Percentiles rank a stretch among this genome's conserved stretches.
These are phyloP conservation scores for Trichophyton mentagrophytes DNA, from an alignment of 2,329 filamentous ascomycete genomes.

Conservation along the genomic window DNA sequence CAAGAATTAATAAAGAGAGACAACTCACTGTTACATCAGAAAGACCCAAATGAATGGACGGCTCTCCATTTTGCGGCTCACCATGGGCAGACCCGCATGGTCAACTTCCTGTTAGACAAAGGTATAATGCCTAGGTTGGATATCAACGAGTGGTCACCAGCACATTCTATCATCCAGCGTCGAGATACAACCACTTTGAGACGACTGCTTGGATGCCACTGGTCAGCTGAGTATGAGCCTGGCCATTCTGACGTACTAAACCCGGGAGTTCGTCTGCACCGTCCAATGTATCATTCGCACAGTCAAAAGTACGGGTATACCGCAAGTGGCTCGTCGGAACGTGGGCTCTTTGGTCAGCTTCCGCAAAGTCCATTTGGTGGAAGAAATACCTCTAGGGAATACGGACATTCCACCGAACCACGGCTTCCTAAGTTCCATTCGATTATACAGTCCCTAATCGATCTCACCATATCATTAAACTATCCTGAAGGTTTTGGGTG, in stretches of 20 bases:
- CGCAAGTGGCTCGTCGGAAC: not conserved
- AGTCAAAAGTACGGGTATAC: not conserved
- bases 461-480: not conserved
- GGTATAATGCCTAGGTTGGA: not conserved
- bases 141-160: not conserved
- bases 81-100: not conserved
- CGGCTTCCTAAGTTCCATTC: not conserved
- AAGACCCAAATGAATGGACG: not conserved
- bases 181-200: not conserved
- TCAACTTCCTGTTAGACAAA: not conserved
- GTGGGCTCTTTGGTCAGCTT: too few species aligned
- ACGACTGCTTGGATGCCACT: not conserved
- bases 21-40: not conserved
- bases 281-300: not conserved
- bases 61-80: conserved; percentile 2
- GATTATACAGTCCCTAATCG: not conserved
- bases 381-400: too few species aligned
- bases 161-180: not conserved
- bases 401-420: not conserved
- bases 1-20: not conserved
- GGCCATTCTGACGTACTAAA: not conserved
- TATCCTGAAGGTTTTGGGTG: not conserved
- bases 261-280: not conserved
- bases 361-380: too few species aligned
- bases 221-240: not conserved